These are phyloP conservation scores for Dictyostelium citrinum DNA, from an alignment of 78 protist species.

Conservation along the genomic window DNA sequence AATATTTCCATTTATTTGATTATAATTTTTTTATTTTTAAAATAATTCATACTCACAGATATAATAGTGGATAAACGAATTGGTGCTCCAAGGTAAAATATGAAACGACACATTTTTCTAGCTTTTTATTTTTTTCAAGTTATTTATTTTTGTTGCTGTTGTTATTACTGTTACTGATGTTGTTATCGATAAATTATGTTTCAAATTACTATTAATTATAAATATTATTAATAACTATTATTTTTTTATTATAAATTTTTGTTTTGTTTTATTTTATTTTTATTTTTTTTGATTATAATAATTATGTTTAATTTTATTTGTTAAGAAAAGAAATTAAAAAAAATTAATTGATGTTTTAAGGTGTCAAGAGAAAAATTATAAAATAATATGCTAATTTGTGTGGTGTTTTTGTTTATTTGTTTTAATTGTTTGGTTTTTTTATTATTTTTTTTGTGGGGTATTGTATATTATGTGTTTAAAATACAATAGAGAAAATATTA, in stretches of 20 bases:
- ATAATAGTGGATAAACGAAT: slow-evolving; percentile 52
- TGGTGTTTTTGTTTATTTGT: neutral
- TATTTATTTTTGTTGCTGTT: neutral
- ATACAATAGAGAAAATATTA: neutral
- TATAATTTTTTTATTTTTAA: neutral
- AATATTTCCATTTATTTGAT: neutral
- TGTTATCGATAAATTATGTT: neutral
- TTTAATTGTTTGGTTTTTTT: neutral
- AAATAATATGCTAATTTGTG: neutral
- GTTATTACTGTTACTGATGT: neutral
- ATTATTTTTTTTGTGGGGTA: neutral
- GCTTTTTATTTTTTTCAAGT: neutral
- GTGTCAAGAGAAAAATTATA: neutral
- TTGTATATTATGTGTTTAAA: neutral
- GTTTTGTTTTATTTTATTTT: neutral
- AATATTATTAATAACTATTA: neutral
- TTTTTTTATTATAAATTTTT: neutral
- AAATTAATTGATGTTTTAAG: neutral
- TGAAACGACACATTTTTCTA: slow-evolving; percentile 64
- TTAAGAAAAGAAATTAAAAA: neutral
- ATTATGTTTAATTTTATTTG: neutral
- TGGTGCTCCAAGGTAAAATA: slow-evolving; percentile 61
- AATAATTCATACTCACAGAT: neutral
- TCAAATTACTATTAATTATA: neutral
- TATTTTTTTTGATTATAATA: neutral